Evolutionary conservation across 257 asterid species (phyloP), one percentile per base, ranked within the genome.

Genomic region (Henckelia pumila): DNA sequence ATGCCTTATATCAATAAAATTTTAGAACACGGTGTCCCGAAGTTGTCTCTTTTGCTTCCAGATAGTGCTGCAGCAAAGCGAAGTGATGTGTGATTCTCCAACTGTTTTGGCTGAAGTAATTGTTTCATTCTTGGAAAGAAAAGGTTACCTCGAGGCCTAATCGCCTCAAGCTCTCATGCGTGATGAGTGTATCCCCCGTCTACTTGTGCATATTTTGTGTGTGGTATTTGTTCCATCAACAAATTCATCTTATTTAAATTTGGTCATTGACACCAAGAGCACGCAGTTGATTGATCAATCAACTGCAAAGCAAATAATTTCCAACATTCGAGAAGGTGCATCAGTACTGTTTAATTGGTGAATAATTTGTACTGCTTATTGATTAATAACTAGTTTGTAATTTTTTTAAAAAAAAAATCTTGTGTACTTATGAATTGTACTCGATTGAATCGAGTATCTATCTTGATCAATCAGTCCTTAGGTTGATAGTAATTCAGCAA

Each of bases 131-230:
- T 73, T 94, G 96, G 93, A 89, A 59, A 71, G 76, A 73, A 86
- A 87, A 56, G 88, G 97, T 56, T 89, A 81, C 75, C 84, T 94
- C 65, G 67, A 82, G 75, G 87, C 93, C 37, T 93, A 73, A 81
- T 75, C 29, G 52, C 61, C 66, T 10, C 47, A 49, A 53, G 61
- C 22, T 30, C 62, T 47, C 63, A 61, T 56, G 58, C 37, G 50
- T 67, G 61, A 11, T 25, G 33, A 63, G 77, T 68, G 76, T 74
- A 10, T 20, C 52, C 67, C 67, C 37, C 63, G 30, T 61, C 74
- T 66, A 76, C 37, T 30, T 56, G 66, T 63, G 50, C 61, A 67
- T 56, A 25, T 59, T 25, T 20, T 44, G 67, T 44, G 21, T 22
- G 8, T 40, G 59, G 59, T 20, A 20, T 53, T 14, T 8, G 35